These are phyloP conservation scores for Eragrostis tef DNA, from an alignment of 202 grass and related monocot species.

Conservation along the genomic window DNA sequence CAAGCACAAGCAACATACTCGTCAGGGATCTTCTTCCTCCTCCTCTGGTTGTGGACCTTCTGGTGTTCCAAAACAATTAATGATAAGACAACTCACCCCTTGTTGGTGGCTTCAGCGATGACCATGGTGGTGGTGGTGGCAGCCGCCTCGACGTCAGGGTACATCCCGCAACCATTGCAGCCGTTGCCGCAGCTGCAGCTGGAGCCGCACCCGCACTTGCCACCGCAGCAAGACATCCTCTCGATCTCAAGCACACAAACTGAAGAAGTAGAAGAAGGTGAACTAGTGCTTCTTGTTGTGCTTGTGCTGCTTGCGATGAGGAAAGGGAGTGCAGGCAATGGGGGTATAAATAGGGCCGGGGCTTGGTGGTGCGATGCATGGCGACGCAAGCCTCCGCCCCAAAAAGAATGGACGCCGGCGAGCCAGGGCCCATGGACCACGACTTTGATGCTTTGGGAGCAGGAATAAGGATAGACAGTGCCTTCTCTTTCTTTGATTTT, in stretches of 20 bases:
- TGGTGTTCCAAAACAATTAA: not conserved
- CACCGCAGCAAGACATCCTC: slow-evolving; percentile 77
- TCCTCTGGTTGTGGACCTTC: not conserved
- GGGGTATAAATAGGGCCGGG: slow-evolving; percentile 54
- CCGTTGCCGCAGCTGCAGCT: slow-evolving; percentile 63
- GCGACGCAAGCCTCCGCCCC: not conserved
- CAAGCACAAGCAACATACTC: not conserved
- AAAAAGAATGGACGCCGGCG: slow-evolving; percentile 55
- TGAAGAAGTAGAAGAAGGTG: not conserved
- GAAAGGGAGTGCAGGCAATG: not conserved
- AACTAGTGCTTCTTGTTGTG: not conserved
- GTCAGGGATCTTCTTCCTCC: not conserved
- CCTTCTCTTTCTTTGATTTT: not conserved
- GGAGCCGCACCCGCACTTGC: slow-evolving; percentile 72
- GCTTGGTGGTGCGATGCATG: not conserved
- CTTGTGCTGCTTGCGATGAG: slow-evolving; percentile 45
- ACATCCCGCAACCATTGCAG: slow-evolving; percentile 76
- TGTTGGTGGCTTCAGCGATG: slow-evolving; percentile 51
- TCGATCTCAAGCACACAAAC: not conserved
- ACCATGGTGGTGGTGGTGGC: slow-evolving; percentile 49
- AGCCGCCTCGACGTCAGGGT: slow-evolving; percentile 59
- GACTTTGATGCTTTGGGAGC: slow-evolving; percentile 8
- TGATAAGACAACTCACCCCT: slow-evolving; percentile 44
- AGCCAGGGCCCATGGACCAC: slow-evolving; percentile 38
- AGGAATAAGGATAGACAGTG: slow-evolving; percentile 23